Base-by-base conservation (phyloP, 1,139 yeast genomes). In the Groenewaldozyma sp. region DNA sequence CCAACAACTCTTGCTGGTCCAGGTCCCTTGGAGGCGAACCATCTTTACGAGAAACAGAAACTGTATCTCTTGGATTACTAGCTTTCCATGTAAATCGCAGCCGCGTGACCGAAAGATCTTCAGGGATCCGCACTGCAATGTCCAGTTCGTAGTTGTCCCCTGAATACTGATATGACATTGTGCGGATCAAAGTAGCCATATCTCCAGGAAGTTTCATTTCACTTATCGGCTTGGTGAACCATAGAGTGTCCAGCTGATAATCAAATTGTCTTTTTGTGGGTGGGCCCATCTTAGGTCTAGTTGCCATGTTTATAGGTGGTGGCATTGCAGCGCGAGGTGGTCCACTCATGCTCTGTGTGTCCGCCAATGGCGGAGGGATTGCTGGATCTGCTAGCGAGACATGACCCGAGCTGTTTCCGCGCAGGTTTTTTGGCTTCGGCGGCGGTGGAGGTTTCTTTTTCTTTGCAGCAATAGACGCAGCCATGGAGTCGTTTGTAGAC, bases 11-110 rank as follows among this genome's bases (percentile, higher is more conserved):
- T 2, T 53, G 52, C 28, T 56, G 62, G 0, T 69, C 46, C 2
- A 78, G 72, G 3, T 53, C 46, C 2, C 64, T 60, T 2, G 87
- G 87, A 1, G 78, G 70, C 0, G 81, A 76, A 11, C 58, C 54
- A 48, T 63, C 74, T 14, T 60, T 59, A 13, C 65, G 50, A 13
- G 59, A 63, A 3, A 71, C 63, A 2, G 45, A 42, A 19, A 49
- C 64, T 1, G 62, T 51, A 6, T 48, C 53, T 2, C 48, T 38
- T 3, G 64, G 63, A 39, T 56, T 41, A 3, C 44, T 33, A 3
- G 44, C 36, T 24, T 50, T 50, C 82, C 82, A 79, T 7, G 54
- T 56, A 22, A 80, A 58, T 28, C 59, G 59, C 46, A 77, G 64
- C 39, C 64, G 60, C 7, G 69, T 53, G 3, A 73, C 67, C 0